A percentile compares a stretch with the other conserved stretches of the same genome.
Evolutionary conservation across 306 rosid genomes (phyloP).

Genomic region (Canavalia ensiformis): DNA sequence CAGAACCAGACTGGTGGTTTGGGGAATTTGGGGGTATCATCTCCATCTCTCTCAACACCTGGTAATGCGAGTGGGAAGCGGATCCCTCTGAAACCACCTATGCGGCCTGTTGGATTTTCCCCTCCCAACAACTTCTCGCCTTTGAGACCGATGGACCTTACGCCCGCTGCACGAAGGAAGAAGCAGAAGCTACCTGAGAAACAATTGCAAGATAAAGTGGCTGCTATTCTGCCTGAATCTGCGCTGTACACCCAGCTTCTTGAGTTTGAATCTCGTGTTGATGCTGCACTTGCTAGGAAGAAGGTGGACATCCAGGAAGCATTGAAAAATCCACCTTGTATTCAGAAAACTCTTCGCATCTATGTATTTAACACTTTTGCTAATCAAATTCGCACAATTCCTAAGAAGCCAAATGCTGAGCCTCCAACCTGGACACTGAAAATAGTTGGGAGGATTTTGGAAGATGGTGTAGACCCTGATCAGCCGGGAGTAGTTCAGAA

Average conservation of each 20-base stretch:
- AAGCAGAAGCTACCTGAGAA: slow-evolving; percentile 97
- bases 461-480: slow-evolving; percentile 98
- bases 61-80: slow-evolving; percentile 72
- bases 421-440: slow-evolving; percentile 96
- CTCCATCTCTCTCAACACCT: slow-evolving; percentile 60
- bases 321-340: slow-evolving; percentile 81
- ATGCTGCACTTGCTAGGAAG: slow-evolving; percentile 90
- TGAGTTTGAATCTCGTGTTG: slow-evolving; percentile 94
- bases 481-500: slow-evolving; percentile 89
- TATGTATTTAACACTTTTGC: slow-evolving; percentile 94
- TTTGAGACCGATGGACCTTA: slow-evolving; percentile 82
- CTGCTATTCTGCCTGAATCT: slow-evolving; percentile 89
- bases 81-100: slow-evolving; percentile 82
- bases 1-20: slow-evolving; percentile 72
- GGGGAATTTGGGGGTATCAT: slow-evolving; percentile 68
- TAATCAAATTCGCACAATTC: slow-evolving; percentile 82
- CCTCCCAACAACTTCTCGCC: slow-evolving; percentile 71
- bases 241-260: slow-evolving; percentile 97
- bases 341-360: slow-evolving; percentile 94
- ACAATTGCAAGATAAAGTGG: slow-evolving; percentile 89
- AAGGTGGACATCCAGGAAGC: slow-evolving; percentile 98
- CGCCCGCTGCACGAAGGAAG: slow-evolving; percentile 81
- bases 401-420: slow-evolving; percentile 87
- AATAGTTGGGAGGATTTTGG: slow-evolving; percentile 95
- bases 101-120: slow-evolving; percentile 77